A percentile compares a stretch with the other conserved stretches of the same genome.
phyloP scores from a whole-genome alignment of 2,329 filamentous ascomycete genomes.

The Pleochaeta shiraiana region DNA sequence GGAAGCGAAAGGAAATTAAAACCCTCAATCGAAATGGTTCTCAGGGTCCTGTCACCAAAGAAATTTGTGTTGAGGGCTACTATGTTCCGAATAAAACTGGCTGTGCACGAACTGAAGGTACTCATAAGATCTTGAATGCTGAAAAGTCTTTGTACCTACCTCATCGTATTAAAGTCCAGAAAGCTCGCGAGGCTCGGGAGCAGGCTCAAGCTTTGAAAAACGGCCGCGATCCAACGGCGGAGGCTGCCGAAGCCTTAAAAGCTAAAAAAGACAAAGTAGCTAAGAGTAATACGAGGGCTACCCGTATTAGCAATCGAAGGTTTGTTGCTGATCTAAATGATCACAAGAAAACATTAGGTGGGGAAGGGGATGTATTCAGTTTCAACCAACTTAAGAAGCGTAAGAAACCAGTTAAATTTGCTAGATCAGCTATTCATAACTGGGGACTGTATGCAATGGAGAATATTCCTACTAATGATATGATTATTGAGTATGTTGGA shows the following conservation, averaged over 20 bases:
- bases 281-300: conserved; percentile 80
- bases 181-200: conserved; percentile 62
- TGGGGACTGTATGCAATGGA: conserved; percentile 98
- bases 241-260: conserved; percentile 48
- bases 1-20: conserved; percentile 53
- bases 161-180: conserved; percentile 91
- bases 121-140: conserved; percentile 87
- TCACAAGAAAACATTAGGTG: conserved; percentile 67
- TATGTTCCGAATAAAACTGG: conserved; percentile 78
- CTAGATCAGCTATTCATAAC: conserved; percentile 92
- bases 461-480: conserved; percentile 90
- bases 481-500: conserved; percentile 99
- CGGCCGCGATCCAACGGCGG: conserved; percentile 40
- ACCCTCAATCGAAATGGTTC: conserved; percentile 37
- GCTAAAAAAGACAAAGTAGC: conserved; percentile 61
- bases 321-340: conserved; percentile 89
- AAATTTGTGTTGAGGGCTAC: conserved; percentile 34
- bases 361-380: conserved; percentile 75
- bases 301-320: conserved; percentile 86
- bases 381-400: conserved; percentile 99
- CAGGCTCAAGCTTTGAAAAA: conserved; percentile 51
- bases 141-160: conserved; percentile 98
- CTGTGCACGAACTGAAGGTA: conserved; percentile 74
- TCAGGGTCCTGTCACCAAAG: conserved; percentile 22
- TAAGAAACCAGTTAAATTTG: conserved; percentile 98